Base-by-base conservation (phyloP, 2,329 filamentous ascomycete species). In the Chrysoporthe puriensis region DNA sequence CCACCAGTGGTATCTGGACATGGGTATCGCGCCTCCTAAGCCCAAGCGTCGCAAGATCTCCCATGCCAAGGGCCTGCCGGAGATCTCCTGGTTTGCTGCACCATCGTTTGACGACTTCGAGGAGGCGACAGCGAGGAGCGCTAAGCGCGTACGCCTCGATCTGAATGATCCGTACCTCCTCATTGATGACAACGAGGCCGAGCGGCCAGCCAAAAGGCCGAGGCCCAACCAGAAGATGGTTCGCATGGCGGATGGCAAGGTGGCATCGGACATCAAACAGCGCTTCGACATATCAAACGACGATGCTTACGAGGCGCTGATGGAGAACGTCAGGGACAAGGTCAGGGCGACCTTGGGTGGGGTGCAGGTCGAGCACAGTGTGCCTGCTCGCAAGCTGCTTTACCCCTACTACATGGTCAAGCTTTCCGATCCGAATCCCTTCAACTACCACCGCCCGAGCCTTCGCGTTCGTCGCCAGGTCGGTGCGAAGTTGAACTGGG, bases 261-360 rank as follows among this genome's bases (percentile, higher is more conserved):
- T 93, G 54, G 88, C 90, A 3, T 91, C 90, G 65, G 89, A 92
- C 66, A 85, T 97, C 46, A 88, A 88, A 48, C 88, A 91, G 72
- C 90, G 95, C 54, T 99, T 97, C 84, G 98, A 98, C 76, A 92
- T 96, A 68, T 97, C 94, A 42, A 98, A 98, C 71, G 96, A 99
- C 75, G 91, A 96, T 68, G 94, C 94, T 1, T 99, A 99, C 77
- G 94, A 98, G 75, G 88, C 94, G 69, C 86, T 99, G 57, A 98
- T 98, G 79, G 94, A 97, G 78, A 98, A 97, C 75, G 94, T 97
- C 75, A 93, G 97, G 80, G 94, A 93, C 84, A 98, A 97, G 79
- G 92, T 99, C 70, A 90, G 96, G 72, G 96, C 94, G 63, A 97
- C 93, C 1, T 87, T 99, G 69, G 93, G 94, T 58, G 95, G 94